Conservation (phyloP, 2,329 filamentous ascomycete species). For the Fusarium globosum region DNA sequence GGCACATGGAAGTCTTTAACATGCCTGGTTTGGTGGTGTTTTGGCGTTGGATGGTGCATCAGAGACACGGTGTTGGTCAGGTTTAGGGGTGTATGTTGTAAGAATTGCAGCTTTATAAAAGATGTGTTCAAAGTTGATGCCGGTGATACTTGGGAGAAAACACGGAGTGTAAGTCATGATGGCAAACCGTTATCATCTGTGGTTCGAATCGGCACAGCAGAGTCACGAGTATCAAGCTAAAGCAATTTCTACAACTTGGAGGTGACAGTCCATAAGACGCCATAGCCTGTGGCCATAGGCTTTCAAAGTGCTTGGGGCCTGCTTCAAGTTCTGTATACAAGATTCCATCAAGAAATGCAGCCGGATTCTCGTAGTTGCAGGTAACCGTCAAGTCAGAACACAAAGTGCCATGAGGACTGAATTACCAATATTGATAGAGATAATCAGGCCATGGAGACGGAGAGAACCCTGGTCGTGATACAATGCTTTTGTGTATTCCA, state of each 20-base stretch:
- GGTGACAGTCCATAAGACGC: background rate
- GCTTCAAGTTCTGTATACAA: background rate
- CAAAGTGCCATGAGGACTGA: background rate
- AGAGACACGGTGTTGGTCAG: constrained; percentile 44
- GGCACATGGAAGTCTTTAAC: constrained; percentile 23
- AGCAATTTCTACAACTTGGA: background rate
- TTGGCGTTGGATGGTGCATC: constrained; percentile 46
- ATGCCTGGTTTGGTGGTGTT: constrained; percentile 41
- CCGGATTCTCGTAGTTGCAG: too few species aligned
- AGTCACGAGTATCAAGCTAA: background rate
- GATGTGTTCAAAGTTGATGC: background rate
- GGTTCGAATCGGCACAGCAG: background rate
- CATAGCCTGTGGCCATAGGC: background rate
- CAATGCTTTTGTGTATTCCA: background rate
- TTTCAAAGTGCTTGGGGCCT: too few species aligned
- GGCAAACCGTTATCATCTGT: background rate
- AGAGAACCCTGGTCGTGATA: background rate
- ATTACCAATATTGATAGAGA: background rate
- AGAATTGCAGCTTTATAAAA: constrained; percentile 16
- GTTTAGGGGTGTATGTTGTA: constrained; percentile 28
- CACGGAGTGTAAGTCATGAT: background rate
- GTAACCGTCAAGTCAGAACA: background rate
- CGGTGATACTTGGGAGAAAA: background rate
- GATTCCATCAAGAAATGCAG: background rate
- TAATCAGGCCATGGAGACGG: background rate